Evolutionary conservation across 148 eudicot genomes (phyloP), one percentile per base, ranked within the genome.

Genomic region (Camellia sinensis): DNA sequence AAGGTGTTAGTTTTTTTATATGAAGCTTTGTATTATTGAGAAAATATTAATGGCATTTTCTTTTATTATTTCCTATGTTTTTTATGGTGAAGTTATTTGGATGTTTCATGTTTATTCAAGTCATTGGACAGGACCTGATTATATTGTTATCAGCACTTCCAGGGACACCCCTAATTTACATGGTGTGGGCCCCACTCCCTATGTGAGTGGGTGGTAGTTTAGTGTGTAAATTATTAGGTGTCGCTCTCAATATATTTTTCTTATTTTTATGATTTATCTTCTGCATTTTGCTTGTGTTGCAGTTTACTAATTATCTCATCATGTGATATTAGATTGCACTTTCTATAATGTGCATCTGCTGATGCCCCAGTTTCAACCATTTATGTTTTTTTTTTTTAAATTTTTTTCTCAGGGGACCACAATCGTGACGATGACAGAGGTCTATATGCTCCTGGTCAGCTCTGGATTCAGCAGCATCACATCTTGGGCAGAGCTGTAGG

Each of bases 401-500:
- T 29, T 29, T 29, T 40, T 21, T 62, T 83, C 78, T 45, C 85
- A 91, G 97, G 97, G 37, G 97, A 93, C 86, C 89, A 91, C 79
- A 93, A 93, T 79, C 71, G 43, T 70, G 87, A 83, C 3, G 92
- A 93, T 79, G 97, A 93, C 78, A 82, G 92, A 78, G 83, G 82
- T 74, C 80, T 93, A 80, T 93, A 93, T 83, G 92, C 94, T 62
- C 87, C 78, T 44, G 94, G 97, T 79, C 97, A 93, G 73, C 91
- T 87, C 22, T 93, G 97, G 97, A 84, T 93, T 74, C 84, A 89
- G 41, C 86, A 93, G 65, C 90, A 90, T 70, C 97, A 93, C 85
- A 90, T 93, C 61, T 85, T 93, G 92, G 97, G 97, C 67, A 87
- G 95, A 89, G 95, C 94, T 79, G 94, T 92, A 29, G 97, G 95